Evolutionary conservation across 2,329 filamentous ascomycete species (phyloP).

Genomic region (Alternaria sp.): DNA sequence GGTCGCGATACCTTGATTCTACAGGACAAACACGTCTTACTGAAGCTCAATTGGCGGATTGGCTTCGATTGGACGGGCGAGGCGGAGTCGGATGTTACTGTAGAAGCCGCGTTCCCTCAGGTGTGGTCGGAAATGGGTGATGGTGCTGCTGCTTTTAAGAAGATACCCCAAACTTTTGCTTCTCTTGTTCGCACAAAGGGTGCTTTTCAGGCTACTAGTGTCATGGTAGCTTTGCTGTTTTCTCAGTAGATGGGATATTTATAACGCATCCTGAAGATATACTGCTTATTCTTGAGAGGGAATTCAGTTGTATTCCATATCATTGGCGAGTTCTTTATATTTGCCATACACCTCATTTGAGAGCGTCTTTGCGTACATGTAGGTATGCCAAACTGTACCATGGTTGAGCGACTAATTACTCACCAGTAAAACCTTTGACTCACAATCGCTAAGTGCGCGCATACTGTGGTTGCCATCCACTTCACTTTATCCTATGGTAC

Average conservation of each 20-base stretch:
- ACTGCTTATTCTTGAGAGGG: too few relatives aligned
- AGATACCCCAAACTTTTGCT: slow-evolving; percentile 69
- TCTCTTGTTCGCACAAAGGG: slow-evolving; percentile 65
- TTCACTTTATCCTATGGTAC: too few relatives aligned
- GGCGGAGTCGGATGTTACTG: slow-evolving; percentile 66
- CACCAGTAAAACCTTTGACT: too few relatives aligned
- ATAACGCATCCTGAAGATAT: background rate
- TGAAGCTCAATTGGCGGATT: slow-evolving; percentile 70
- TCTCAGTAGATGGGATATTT: slow-evolving; percentile 15
- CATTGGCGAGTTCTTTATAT: too few relatives aligned
- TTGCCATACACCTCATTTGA: too few relatives aligned
- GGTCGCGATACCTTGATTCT: slow-evolving; percentile 42
- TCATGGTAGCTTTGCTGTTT: slow-evolving; percentile 67
- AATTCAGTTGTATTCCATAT: too few relatives aligned
- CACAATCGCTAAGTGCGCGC: too few relatives aligned
- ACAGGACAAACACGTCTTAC: slow-evolving; percentile 51
- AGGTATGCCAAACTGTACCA: too few relatives aligned
- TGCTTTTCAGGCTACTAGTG: slow-evolving; percentile 66
- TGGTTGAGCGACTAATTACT: too few relatives aligned
- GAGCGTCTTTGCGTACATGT: too few relatives aligned
- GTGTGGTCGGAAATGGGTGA: slow-evolving; percentile 70
- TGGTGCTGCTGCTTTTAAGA: slow-evolving; percentile 62
- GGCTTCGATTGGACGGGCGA: slow-evolving; percentile 78
- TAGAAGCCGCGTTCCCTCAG: slow-evolving; percentile 66
- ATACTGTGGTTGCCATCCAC: too few relatives aligned